A percentile compares a stretch with the other conserved stretches of the same genome.
phyloP scores from a whole-genome alignment of 257 asterid genomes.

The Forsythia viridissima region DNA sequence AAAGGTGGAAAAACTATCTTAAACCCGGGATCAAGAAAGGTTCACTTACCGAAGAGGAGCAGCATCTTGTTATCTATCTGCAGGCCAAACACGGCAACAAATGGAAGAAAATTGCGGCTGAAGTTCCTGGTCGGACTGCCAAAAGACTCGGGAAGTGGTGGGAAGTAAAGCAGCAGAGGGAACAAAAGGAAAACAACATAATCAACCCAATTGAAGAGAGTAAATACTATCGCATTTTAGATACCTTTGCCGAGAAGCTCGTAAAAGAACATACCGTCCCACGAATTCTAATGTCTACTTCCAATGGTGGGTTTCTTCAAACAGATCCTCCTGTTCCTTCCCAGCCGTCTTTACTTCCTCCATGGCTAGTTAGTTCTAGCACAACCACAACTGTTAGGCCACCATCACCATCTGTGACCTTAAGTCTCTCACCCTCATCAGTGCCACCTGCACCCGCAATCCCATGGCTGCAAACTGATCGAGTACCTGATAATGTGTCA shows the following conservation, averaged over 20 bases:
- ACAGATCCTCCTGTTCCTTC: slow-evolving; percentile 36
- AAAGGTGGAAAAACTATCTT: slow-evolving; percentile 76
- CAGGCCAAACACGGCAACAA: slow-evolving; percentile 64
- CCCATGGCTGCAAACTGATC: slow-evolving; percentile 39
- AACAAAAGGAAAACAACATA: slow-evolving; percentile 24
- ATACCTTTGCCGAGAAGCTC: slow-evolving; percentile 56
- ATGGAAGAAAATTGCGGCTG: slow-evolving; percentile 41
- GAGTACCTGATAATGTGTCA: slow-evolving; percentile 1
- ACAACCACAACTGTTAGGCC: slow-evolving; percentile 29
- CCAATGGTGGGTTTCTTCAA: slow-evolving; percentile 52
- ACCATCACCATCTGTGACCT: slow-evolving; percentile 36
- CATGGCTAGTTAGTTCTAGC: slow-evolving; percentile 58
- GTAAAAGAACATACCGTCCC: slow-evolving; percentile 26
- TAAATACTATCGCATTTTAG: slow-evolving; percentile 40
- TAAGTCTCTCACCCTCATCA: slow-evolving; percentile 41
- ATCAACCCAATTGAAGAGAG: slow-evolving; percentile 33
- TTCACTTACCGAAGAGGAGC: slow-evolving; percentile 60
- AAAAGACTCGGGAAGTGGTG: slow-evolving; percentile 78
- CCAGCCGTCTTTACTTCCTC: slow-evolving; percentile 40
- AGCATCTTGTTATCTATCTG: slow-evolving; percentile 39
- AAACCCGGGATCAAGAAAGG: slow-evolving; percentile 75
- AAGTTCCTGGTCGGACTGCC: slow-evolving; percentile 59
- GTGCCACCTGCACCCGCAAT: slow-evolving; percentile 24
- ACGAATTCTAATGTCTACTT: slow-evolving; percentile 48
- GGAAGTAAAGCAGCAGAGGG: slow-evolving; percentile 55